phyloP scores from a whole-genome alignment of 768 basidiomycete genomes.

The Dendrothele bispora region DNA sequence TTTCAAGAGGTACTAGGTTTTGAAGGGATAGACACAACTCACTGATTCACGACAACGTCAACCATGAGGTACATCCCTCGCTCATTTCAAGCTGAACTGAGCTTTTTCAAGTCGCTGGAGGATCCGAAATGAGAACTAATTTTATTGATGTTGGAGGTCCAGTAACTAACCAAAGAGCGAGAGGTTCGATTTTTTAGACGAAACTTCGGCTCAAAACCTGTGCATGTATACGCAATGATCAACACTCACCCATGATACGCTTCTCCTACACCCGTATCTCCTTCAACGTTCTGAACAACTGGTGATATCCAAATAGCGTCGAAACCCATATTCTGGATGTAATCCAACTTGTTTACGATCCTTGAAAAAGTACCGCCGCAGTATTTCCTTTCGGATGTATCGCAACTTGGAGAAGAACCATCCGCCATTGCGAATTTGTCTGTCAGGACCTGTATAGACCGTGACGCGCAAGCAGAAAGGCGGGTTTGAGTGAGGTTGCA shows the following conservation, averaged over 20 bases:
- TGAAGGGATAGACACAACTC: no score
- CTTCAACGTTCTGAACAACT: constrained; percentile 61
- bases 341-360: constrained; percentile 66
- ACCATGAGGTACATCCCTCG: constrained; percentile 69
- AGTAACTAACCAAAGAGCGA: constrained; percentile 29
- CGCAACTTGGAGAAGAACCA: constrained; percentile 46
- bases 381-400: constrained; percentile 55
- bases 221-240: no score
- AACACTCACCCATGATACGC: constrained; percentile 72
- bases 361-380: constrained; percentile 74
- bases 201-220: no score
- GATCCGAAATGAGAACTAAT: constrained; percentile 76
- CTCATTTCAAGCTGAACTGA: constrained; percentile 64
- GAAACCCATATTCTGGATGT: constrained; percentile 73
- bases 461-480: not conserved
- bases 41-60: constrained; percentile 77
- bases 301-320: constrained; percentile 81
- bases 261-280: constrained; percentile 61
- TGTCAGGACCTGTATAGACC: constrained; percentile 46
- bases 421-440: constrained; percentile 65
- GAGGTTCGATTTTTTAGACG: no score
- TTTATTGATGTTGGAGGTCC: constrained; percentile 53
- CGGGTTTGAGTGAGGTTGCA: not conserved
- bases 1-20: no score
- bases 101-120: constrained; percentile 65